Conservation (phyloP, 1,284 basidiomycete species). For the Melampsora americana region DNA sequence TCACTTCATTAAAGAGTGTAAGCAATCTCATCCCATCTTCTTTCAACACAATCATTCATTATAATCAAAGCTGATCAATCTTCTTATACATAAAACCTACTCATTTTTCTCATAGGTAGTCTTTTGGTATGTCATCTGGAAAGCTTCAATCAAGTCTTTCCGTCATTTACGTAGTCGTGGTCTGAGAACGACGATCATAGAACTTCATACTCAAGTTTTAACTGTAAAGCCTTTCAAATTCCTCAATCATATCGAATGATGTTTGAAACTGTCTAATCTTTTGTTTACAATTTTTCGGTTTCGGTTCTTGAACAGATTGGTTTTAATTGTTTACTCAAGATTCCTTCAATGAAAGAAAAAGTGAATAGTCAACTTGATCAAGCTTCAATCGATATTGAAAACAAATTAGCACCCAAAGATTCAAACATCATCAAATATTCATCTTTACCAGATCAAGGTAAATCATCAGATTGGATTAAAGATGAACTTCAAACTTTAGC, state of each 20-base stretch:
- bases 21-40: too few species aligned
- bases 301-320: constrained; percentile 59
- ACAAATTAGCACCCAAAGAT: constrained; percentile 66
- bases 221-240: constrained; percentile 9
- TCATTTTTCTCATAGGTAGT: constrained; percentile 8
- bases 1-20: too few species aligned
- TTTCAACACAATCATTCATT: too few species aligned
- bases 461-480: constrained; percentile 71
- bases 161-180: constrained; percentile 34
- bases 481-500: constrained; percentile 77
- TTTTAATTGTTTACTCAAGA: constrained; percentile 63
- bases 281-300: too few species aligned
- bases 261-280: too few species aligned
- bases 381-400: constrained; percentile 51
- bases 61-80: too few species aligned
- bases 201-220: constrained; percentile 18
- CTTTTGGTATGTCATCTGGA: constrained; percentile 28
- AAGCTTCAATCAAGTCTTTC: constrained; percentile 13
- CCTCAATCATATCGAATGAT: too few species aligned
- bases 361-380: constrained; percentile 69
- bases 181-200: constrained; percentile 23
- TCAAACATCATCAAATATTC: constrained; percentile 64
- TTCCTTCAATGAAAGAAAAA: constrained; percentile 68
- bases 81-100: too few species aligned
- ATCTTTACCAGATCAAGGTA: constrained; percentile 66